Evolutionary conservation across 2,329 filamentous ascomycete species (phyloP), one percentile per base, ranked within the genome.

Genomic region (Scedosporium apiospermum): DNA sequence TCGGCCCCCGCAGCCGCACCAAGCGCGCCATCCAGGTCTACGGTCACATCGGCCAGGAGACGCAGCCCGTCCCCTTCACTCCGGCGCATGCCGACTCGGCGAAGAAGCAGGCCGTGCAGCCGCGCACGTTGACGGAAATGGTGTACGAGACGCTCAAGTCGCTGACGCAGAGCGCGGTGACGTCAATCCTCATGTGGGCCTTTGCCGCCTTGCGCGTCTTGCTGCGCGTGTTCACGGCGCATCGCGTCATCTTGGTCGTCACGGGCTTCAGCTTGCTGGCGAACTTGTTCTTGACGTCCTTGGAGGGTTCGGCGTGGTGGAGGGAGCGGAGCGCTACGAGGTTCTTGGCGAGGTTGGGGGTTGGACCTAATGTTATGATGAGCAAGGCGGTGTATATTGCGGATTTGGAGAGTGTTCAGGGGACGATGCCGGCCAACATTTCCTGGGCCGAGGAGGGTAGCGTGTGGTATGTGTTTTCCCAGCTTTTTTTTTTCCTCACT

Each of bases 281-380:
- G 58, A 98, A 98, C 70, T 74, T 88, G 23, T 81, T 92, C 67
- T 85, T 93, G 70, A 87, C 89, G 0, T 90, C 88, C 12, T 85
- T 87, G 65, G 87, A 91, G 70, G 84, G 84, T 6, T 85, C 87
- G 68, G 80, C 83, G 1, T 98, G 92, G 92, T 96, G 90, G 89
- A 82, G 84, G 57, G 93, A 98, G 75, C 85, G 91, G 63, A 88
- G 85, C 64, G 91, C 93, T 1, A 83, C 82, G 16, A 87, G 81
- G 49, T 96, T 93, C 73, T 95, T 99, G 91, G 79, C 80, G 41
- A 82, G 87, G 12, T 77, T 98, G 14, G 93, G 93, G 9, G 86
- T 98, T 6, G 82, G 84, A 3, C 91, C 93, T 6, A 89, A 96
- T 67, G 75, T 82, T 21, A 83, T 88, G 65, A 93, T 97, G 90